Evolutionary conservation across 2,329 filamentous ascomycete species (phyloP), one percentile per base, ranked within the genome.

Genomic region (Fusarium chuoi): DNA sequence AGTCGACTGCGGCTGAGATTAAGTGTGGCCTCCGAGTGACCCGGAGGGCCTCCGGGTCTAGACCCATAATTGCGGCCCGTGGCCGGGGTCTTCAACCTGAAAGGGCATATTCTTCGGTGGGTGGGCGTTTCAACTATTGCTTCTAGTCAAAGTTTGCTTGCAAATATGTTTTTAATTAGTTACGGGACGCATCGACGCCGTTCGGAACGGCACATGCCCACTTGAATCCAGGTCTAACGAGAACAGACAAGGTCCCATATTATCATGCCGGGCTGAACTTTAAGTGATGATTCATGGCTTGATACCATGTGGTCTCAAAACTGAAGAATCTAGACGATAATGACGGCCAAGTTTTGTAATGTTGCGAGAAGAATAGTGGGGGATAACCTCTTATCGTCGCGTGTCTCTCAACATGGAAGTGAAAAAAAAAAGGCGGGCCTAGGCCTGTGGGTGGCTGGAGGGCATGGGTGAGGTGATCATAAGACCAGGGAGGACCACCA

Each of bases 141-240:
- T 45, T 41, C 48, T 73, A 66, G 62, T 46, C 38, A 60, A 56
- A 64, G 46, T 57, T 45, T 75, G 57, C 64, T 65, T 63, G 60
- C 46, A 28, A 51, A 38, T 9, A 49, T 38, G 22, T 18, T 28
- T 58, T 41, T 20, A 41, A n/a, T 46, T 35, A 41, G 54, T 57
- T 51, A 57, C 70, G 63, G 71, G 49, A 71, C 65, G 74, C 62
- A 71, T 75, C 68, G 66, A 68, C 55, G 42, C 58, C 54, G 62
- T 49, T 49, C 73, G 71, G 73, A 65, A 71, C 73, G 75, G 71
- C 71, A 75, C 75, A 68, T 72, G 68, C 42, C 61, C 49, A 44
- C 49, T 52, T 28, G 22, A 51, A 41, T n/a, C 38, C 13, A 36
- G 33, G 35, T 24, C 48, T 45, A 44, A 22, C 39, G 33, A 41